phyloP scores from a whole-genome alignment of 1,284 basidiomycete genomes.

The Naganishia cerealis region DNA sequence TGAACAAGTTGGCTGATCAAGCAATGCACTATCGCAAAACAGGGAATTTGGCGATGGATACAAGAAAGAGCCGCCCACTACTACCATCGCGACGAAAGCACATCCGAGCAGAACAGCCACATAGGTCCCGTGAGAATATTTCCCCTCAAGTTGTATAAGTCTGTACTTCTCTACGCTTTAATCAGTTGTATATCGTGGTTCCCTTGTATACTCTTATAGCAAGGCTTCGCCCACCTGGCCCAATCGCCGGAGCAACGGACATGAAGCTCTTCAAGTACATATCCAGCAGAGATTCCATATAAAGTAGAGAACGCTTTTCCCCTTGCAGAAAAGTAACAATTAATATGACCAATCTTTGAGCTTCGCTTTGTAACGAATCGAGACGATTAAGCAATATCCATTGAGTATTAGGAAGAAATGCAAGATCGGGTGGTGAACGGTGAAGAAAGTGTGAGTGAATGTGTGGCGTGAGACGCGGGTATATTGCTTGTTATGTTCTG shows the following conservation, averaged over 20 bases:
- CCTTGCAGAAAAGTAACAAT: slow-evolving; percentile 5
- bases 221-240: not conserved
- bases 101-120: not conserved
- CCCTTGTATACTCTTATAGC: not conserved
- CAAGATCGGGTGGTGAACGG: not conserved
- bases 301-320: not conserved
- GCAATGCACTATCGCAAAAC: not conserved
- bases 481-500: slow-evolving; percentile 10
- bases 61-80: slow-evolving; percentile 39
- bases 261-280: not conserved
- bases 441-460: not conserved
- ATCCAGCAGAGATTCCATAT: not conserved
- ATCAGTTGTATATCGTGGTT: slow-evolving; percentile 6
- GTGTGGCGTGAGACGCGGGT: slow-evolving; percentile 26
- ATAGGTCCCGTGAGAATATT: not conserved
- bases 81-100: slow-evolving; percentile 29
- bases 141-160: slow-evolving; percentile 9
- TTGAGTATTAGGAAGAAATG: slow-evolving; percentile 1
- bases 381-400: slow-evolving; percentile 4
- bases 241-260: not conserved
- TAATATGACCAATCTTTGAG: slow-evolving; percentile 5
- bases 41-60: slow-evolving; percentile 50
- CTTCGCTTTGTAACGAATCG: not conserved
- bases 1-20: not conserved
- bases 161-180: not conserved